These are phyloP conservation scores for Penicillium sp. DNA, from an alignment of 2,329 filamentous ascomycete species.

Conservation along the genomic window DNA sequence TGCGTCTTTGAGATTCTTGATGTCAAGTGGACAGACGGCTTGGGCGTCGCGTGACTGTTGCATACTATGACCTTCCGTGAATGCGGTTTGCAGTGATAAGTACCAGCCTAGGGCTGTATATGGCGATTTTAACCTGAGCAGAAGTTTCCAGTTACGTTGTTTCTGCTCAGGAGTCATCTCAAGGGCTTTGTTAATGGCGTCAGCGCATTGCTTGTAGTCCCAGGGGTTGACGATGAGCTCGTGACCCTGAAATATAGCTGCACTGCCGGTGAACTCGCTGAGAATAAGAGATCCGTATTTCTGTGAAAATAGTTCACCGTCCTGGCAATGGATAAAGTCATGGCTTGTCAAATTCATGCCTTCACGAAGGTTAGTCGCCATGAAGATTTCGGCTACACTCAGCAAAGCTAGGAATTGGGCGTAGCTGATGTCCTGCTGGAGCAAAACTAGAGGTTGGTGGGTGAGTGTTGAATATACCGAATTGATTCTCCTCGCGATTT, in stretches of 20 bases:
- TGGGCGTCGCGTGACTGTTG: conserved; percentile 79
- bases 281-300: conserved; percentile 87
- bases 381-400: conserved; percentile 83
- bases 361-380: conserved; percentile 92
- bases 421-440: conserved; percentile 92
- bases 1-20: conserved; percentile 63
- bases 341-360: conserved; percentile 96
- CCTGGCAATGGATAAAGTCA: conserved; percentile 90
- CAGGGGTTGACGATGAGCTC: conserved; percentile 90
- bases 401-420: conserved; percentile 89
- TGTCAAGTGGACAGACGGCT: conserved; percentile 77
- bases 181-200: conserved; percentile 79
- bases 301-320: conserved; percentile 71
- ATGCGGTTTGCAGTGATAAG: conserved; percentile 66
- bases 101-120: conserved; percentile 87
- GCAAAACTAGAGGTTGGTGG: conserved; percentile 87
- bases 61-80: conserved; percentile 75
- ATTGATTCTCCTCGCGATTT: conserved; percentile 92
- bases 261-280: conserved; percentile 91
- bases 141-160: conserved; percentile 70
- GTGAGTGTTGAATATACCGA: conserved; percentile 84
- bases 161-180: conserved; percentile 81
- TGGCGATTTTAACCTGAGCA: conserved; percentile 72
- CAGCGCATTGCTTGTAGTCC: conserved; percentile 85
- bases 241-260: conserved; percentile 77